Evolutionary conservation across 352 stramenopile species (phyloP).

Genomic region (Globisporangium heterothallicum): DNA sequence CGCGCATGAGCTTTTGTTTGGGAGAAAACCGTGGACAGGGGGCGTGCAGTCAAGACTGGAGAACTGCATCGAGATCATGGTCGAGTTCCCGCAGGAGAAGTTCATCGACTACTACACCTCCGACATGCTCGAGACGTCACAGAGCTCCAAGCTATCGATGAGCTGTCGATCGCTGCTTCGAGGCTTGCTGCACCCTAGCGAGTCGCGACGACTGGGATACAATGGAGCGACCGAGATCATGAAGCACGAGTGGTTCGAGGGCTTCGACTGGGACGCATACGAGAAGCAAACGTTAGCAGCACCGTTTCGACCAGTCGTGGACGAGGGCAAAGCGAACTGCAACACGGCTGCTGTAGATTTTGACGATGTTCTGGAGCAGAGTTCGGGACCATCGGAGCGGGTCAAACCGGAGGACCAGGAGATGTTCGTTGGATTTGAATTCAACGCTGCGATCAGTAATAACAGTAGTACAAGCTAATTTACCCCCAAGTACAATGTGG

Average conservation of each 20-base stretch:
- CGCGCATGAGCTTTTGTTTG: conserved; percentile 44
- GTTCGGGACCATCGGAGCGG: conserved; percentile 17
- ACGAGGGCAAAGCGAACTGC: conserved; percentile 59
- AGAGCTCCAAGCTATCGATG: conserved; percentile 17
- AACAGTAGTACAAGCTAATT: too few species aligned
- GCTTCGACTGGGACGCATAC: conserved; percentile 56
- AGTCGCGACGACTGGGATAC: conserved; percentile 37
- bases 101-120: conserved; percentile 45
- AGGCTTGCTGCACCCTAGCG: conserved; percentile 39
- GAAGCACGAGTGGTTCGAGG: conserved; percentile 45
- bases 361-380: conserved; percentile 54
- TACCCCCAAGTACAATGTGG: too few species aligned
- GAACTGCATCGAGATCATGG: conserved; percentile 20
- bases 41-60: conserved; percentile 29
- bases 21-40: conserved; percentile 35
- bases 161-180: conserved; percentile 42
- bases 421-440: conserved; percentile 53
- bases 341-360: conserved; percentile 58
- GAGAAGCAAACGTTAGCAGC: conserved; percentile 22
- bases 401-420: conserved; percentile 44
- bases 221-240: conserved; percentile 34
- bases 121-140: conserved; percentile 31
- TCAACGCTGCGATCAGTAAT: conserved; percentile 28
- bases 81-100: conserved; percentile 19
- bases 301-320: conserved; percentile 46